Evolutionary conservation across 805 yeast species (phyloP), one percentile per base, ranked within the genome.

Genomic region (Saccharomycopsis lassenensis): DNA sequence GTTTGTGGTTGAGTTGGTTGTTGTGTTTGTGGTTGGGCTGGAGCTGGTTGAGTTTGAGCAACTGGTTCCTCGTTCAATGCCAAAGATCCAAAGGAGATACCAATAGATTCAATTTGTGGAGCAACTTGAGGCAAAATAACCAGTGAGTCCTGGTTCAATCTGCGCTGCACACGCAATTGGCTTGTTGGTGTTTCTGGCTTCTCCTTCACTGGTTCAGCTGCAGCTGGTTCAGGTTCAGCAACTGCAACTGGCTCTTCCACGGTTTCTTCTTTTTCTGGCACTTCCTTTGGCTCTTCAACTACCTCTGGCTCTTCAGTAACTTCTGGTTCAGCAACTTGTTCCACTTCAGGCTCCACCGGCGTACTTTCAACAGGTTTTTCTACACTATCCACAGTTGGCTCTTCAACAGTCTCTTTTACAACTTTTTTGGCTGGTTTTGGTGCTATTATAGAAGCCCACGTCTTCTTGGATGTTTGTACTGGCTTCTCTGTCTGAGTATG

Each of bases 371-470:
- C 36, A 16, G 14, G 17, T 11, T 24, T 33, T 23, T 32, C 41
- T 21, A 21, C 42, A 8, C 22, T 23, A 15, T 31, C 31, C 22
- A 8, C 27, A 10, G 15, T 17, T 14, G 39, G 38, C 35, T 39
- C 41, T 37, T 35, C 40, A 19, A 36, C 22, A 18, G 33, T 36
- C 11, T 24, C 21, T 12, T 12, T 18, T 24, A 29, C 33, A 7
- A 23, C 26, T 21, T 39, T 18, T 33, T 35, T 41, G 4, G 10
- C 25, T 12, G 23, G 18, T 50, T 67, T 65, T 30, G 84, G 77
- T 38, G 72, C 59, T 35, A 77, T 77, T 48, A 78, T 71, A 12
- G 86, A 71, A 21, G 85, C 84, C 82, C 85, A 77, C 50, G 64
- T 61, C 46, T 62, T 54, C 43, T 8, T 41, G 29, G 57, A 53